Evolutionary conservation across 768 basidiomycete genomes (phyloP).

Genomic region (Podaxis carcinomalis): DNA sequence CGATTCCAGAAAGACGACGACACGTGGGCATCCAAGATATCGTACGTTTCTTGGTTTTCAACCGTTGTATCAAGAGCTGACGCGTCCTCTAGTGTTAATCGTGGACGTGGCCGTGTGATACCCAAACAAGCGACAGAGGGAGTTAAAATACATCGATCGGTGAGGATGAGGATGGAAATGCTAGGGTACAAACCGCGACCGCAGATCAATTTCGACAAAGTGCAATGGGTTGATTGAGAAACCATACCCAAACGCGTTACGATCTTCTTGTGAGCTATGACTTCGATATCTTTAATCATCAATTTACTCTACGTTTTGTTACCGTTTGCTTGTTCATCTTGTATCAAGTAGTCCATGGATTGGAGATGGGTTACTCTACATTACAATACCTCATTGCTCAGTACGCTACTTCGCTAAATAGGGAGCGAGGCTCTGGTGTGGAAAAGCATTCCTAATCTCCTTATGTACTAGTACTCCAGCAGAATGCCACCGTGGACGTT

Average conservation of each 20-base stretch:
- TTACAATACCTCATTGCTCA: neutral
- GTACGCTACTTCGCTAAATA: neutral
- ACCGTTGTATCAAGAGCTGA: neutral
- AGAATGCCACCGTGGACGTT: neutral
- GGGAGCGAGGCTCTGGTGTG: neutral
- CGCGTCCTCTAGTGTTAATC: constrained; percentile 29
- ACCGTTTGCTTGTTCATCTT: neutral
- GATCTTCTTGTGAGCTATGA: neutral
- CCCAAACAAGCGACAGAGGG: constrained; percentile 32
- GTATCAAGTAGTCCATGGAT: neutral
- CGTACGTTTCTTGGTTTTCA: constrained; percentile 24
- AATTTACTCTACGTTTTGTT: neutral
- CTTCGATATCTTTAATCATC: neutral
- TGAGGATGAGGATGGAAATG: constrained; percentile 39
- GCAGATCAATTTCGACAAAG: constrained; percentile 1
- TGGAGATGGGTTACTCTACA: neutral
- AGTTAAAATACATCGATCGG: constrained; percentile 42
- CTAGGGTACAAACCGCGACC: neutral
- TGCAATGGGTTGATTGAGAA: constrained; percentile 5
- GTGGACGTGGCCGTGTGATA: constrained; percentile 36
- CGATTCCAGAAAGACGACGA: constrained; percentile 37
- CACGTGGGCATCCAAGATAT: constrained; percentile 31
- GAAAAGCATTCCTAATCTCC: neutral
- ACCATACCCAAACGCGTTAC: neutral
- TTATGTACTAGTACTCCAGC: neutral